Evolutionary conservation across 306 rosid genomes (phyloP), one percentile per base, ranked within the genome.

Genomic region (Cucumis melo): DNA sequence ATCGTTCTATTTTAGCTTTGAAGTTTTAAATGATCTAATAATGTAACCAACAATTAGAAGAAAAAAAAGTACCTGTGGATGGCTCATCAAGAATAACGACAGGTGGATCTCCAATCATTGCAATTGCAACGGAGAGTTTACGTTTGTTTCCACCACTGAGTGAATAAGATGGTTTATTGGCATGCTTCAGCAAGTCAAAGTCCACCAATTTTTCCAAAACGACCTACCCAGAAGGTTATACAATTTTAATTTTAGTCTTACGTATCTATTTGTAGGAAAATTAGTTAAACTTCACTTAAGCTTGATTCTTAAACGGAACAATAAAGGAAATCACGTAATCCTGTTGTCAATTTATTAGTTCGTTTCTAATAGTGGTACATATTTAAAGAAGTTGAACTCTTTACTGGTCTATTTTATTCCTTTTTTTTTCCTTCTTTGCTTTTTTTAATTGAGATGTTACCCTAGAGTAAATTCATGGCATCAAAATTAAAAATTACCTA

Each of bases 81-180:
- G 98, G 98, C 73, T 93, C 97, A 86, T 91, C 97, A 80, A 93
- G 97, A 86, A 93, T 89, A 81, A 93, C 98, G 39, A 93, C 90
- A 61, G 98, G 92, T 83, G 98, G 98, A 84, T 93, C 97, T 74
- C 97, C 98, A 55, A 93, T 84, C 98, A 93, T 93, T 21, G 98
- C 97, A 82, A 93, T 89, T 77, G 98, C 96, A 19, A 93, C 98
- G 68, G 98, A 91, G 50, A 91, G 87, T 86, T 93, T 93, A 75
- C 98, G 89, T 85, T 93, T 93, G 91, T 93, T 93, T 75, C 98
- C 98, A 71, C 97, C 97, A 80, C 98, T 93, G 48, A 91, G 92
- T n/a, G 93, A 80, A 83, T 87, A 91, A 21, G 98, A 89, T 41
- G 98, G 98, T 78, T 93, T 93, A 77, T 86, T 79, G 32, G 97